Base-by-base conservation (phyloP, 2,329 filamentous ascomycete genomes). In the Pseudopyricularia javanii region DNA sequence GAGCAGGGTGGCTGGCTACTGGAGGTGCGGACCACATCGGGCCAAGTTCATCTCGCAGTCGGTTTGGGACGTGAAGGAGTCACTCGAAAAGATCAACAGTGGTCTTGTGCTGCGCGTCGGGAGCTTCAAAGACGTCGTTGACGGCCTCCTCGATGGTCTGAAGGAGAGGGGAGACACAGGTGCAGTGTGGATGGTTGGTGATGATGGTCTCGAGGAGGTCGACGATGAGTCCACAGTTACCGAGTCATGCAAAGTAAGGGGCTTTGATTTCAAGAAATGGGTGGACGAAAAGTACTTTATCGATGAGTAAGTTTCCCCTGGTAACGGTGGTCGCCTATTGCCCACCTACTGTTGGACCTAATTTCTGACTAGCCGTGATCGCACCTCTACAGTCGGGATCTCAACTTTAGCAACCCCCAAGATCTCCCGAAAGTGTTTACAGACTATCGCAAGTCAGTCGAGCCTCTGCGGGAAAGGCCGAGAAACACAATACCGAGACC, bases 351-450 rank as follows among this genome's bases (percentile, higher is more conserved):
- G 9, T n/a, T 26, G 22, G n/a, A n/a, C n/a, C n/a, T n/a, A 43
- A 20, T 12, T 14, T 22, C n/a, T 26, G 35, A 32, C 26, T 17
- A 47, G 45, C 59, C 63, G 54, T 65, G 52, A 3, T 40, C 7
- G n/a, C 28, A 22, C 26, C 28, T 3, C 5, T 1, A 55, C 52
- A 90, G 86, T 59, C 81, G 81, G 22, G 86, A 91, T 60, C 64
- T 86, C 0, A 76, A 79, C 0, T 73, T 86, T 48, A 62, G 74
- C 3, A 67, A 73, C 4, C 71, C 81, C 0, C 62, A 73, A 32
- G 76, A 87, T 2, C 71, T 90, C 1, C 85, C 85, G 2, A 84
- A 90, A 59, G 74, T 91, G 2, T 91, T 89, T 62, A 90, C 87
- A 0, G 76, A 76, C 0, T 91, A 85, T 59, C 78, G 85, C 7